Percentiles rank a stretch among this genome's conserved stretches.
Conservation (phyloP, 31 red algal genomes). For the Bonnemaisonia californica region DNA sequence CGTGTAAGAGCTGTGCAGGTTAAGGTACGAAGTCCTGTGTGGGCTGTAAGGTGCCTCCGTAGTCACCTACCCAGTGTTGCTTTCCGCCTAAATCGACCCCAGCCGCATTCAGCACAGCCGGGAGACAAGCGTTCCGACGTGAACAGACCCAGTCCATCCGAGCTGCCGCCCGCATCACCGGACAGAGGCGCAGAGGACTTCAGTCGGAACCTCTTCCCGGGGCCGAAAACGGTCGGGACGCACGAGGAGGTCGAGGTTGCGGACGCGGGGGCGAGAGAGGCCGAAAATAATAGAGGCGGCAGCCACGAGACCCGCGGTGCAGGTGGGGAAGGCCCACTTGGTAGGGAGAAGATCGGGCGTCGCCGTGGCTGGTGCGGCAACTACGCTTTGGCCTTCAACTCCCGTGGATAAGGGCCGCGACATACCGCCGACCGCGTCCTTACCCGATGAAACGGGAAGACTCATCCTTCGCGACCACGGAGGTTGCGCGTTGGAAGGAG, state of each 20-base stretch:
- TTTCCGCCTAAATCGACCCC: not conserved
- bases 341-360: conserved; percentile 13
- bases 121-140: not conserved
- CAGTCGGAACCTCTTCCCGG: not conserved
- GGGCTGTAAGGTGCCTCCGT: not conserved
- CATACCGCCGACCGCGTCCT: not conserved
- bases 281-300: too few relatives aligned
- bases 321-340: not conserved
- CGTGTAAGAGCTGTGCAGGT: not conserved
- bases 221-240: not conserved
- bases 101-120: not conserved
- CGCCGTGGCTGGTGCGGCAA: conserved; percentile 12
- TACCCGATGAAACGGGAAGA: conserved; percentile 14
- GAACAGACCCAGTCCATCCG: not conserved
- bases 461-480: not conserved
- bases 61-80: not conserved
- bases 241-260: not conserved
- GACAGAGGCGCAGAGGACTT: too few relatives aligned
- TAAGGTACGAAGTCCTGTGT: not conserved
- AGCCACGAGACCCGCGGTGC: not conserved
- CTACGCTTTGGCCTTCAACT: conserved; percentile 21
- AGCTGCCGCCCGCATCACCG: not conserved
- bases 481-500: conserved; percentile 2
- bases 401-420: not conserved
- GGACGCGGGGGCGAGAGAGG: conserved; percentile 10